Percentiles rank a stretch among this genome's conserved stretches.
phyloP scores from a whole-genome alignment of 2,329 filamentous ascomycete genomes.

The Fusarium dlaminii region DNA sequence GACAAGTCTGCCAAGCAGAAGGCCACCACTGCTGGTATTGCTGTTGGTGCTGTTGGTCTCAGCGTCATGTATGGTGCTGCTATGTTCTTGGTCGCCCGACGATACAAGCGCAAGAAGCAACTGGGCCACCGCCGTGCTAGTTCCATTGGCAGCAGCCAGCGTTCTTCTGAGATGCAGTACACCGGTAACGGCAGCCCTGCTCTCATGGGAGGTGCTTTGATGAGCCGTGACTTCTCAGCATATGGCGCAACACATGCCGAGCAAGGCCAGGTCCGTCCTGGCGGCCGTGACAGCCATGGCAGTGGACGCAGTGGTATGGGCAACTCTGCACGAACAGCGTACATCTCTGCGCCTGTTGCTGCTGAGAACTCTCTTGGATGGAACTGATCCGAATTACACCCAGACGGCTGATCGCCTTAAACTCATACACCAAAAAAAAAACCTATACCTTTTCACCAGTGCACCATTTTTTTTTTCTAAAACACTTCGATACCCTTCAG shows the following conservation, averaged over 20 bases:
- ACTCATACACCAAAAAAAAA: constrained; percentile 24
- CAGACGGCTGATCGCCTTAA: constrained; percentile 22
- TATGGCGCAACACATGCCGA: constrained; percentile 59
- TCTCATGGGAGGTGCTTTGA: constrained; percentile 75
- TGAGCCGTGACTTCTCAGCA: constrained; percentile 65
- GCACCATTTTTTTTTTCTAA: constrained; percentile 39
- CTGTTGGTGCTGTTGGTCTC: constrained; percentile 78
- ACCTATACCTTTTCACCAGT: constrained; percentile 34
- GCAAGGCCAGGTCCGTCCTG: constrained; percentile 33
- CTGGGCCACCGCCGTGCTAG: constrained; percentile 79
- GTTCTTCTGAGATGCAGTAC: constrained; percentile 64
- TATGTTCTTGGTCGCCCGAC: constrained; percentile 91
- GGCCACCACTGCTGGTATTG: constrained; percentile 75
- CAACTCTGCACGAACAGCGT: constrained; percentile 65
- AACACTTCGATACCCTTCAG: constrained; percentile 49
- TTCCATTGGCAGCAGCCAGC: constrained; percentile 68
- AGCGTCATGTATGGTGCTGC: constrained; percentile 90
- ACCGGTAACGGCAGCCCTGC: constrained; percentile 61
- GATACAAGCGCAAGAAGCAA: constrained; percentile 87
- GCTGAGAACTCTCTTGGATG: constrained; percentile 95
- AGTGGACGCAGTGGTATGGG: constrained; percentile 69
- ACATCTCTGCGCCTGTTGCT: constrained; percentile 90
- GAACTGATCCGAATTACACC: constrained; percentile 68
- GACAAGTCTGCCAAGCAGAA: constrained; percentile 67
- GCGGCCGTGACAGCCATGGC: constrained; percentile 67